Conservation (phyloP, 139 green algal genomes). For the Asterochloris sp. region DNA sequence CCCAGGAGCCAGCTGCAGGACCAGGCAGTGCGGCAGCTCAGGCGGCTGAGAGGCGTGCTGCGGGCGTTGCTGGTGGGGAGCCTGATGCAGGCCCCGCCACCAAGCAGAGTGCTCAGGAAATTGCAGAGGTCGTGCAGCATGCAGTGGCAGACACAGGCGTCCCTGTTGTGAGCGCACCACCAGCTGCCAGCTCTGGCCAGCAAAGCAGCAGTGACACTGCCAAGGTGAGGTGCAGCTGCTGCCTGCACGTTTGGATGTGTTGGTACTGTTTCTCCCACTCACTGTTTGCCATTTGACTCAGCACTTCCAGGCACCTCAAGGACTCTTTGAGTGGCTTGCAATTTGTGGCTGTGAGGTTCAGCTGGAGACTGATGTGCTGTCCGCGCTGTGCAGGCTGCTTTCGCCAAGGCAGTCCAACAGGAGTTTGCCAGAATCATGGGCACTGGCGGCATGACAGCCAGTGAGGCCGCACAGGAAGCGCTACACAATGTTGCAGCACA, state of each 20-base stretch:
- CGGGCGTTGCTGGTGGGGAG: too few species aligned
- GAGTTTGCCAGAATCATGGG: conserved; percentile 8
- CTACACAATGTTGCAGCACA: conserved; percentile 1
- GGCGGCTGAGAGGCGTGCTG: too few species aligned
- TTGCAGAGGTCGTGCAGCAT: not conserved
- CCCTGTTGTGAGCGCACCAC: not conserved
- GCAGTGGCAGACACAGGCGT: conserved; percentile 7
- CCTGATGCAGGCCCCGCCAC: conserved; percentile 2
- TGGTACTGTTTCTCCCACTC: not conserved
- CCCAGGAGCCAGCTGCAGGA: not conserved
- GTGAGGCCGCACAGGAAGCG: conserved; percentile 3
- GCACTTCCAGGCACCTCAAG: not conserved
- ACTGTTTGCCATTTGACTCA: not conserved
- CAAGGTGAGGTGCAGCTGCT: not conserved
- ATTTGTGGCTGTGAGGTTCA: not conserved
- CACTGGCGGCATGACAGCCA: not conserved
- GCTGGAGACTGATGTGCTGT: not conserved
- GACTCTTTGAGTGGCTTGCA: not conserved
- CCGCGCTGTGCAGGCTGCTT: not conserved
- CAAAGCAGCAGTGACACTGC: not conserved
- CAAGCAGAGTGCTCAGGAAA: conserved; percentile 1
- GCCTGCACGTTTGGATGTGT: too few species aligned
- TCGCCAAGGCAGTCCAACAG: not conserved
- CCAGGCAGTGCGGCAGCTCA: not conserved
- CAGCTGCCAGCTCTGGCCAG: not conserved